A percentile compares a stretch with the other conserved stretches of the same genome.
phyloP scores from a whole-genome alignment of 2,329 filamentous ascomycete genomes.

The Epichloe glyceriae region DNA sequence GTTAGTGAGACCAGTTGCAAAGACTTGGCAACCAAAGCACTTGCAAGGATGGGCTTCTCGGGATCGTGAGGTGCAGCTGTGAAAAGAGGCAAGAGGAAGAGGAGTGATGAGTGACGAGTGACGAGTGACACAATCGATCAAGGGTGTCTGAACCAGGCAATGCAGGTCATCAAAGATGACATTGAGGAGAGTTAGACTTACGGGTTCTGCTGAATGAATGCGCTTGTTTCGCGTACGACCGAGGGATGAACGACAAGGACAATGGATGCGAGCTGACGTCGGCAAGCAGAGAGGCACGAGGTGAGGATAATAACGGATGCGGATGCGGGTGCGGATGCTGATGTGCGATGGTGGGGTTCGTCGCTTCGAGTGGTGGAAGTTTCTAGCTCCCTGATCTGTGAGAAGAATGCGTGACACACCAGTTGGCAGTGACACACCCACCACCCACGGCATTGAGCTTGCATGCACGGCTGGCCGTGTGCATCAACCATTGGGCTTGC shows the following conservation, averaged over 20 bases:
- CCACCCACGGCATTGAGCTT: no score
- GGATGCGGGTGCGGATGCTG: not conserved
- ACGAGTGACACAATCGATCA: not conserved
- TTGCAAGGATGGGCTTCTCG: not conserved
- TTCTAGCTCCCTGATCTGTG: conserved; percentile 8
- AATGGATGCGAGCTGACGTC: no score
- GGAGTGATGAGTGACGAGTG: not conserved
- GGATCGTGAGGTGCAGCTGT: not conserved
- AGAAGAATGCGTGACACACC: not conserved
- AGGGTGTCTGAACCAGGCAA: not conserved
- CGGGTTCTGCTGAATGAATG: not conserved
- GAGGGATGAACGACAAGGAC: no score
- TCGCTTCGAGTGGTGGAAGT: conserved; percentile 9
- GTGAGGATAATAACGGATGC: no score
- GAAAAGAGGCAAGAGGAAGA: not conserved
- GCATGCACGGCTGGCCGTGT: not conserved
- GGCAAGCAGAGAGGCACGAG: not conserved
- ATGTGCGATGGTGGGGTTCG: conserved; percentile 1
- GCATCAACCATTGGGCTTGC: not conserved
- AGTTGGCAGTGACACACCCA: no score
- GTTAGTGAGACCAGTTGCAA: not conserved
- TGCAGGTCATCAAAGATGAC: not conserved
- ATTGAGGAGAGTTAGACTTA: not conserved
- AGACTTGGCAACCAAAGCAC: not conserved
- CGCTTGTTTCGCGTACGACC: no score